These are phyloP conservation scores for Ammopiptanthus mongolicus DNA, from an alignment of 306 rosid species.

Conservation along the genomic window DNA sequence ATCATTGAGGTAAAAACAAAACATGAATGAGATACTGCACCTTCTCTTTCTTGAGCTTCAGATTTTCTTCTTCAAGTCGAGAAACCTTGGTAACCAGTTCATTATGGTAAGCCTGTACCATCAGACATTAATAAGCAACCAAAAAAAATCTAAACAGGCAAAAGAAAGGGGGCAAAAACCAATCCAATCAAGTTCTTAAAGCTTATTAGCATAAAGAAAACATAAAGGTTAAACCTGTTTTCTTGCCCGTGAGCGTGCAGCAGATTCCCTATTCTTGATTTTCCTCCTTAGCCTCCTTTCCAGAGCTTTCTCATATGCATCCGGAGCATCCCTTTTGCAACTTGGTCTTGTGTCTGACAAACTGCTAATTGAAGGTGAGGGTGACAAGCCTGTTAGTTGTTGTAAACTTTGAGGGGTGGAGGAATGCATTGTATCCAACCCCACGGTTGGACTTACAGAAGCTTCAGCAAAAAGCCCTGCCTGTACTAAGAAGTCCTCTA, in stretches of 20 bases:
- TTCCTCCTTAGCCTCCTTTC: conserved; percentile 83
- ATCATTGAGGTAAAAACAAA: not conserved
- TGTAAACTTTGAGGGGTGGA: conserved; percentile 33
- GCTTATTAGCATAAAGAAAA: not conserved
- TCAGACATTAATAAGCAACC: conserved; percentile 16
- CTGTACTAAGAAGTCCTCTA: conserved; percentile 76
- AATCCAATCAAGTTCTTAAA: not conserved
- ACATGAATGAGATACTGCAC: conserved; percentile 19
- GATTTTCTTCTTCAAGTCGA: conserved; percentile 51
- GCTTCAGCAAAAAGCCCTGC: conserved; percentile 75
- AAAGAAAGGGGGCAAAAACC: not conserved
- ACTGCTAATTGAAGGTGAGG: conserved; percentile 52
- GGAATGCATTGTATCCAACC: conserved; percentile 38
- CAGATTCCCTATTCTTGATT: conserved; percentile 90
- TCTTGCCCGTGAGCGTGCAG: conserved; percentile 83
- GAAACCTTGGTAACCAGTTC: conserved; percentile 70
- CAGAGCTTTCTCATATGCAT: conserved; percentile 51
- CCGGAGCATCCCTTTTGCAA: conserved; percentile 56
- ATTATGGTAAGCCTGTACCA: conserved; percentile 56
- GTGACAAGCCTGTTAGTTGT: conserved; percentile 37
- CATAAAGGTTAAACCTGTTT: conserved; percentile 55
- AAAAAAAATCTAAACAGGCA: not conserved
- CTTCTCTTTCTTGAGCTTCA: conserved; percentile 67
- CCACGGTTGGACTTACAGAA: conserved; percentile 38
- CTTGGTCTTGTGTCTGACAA: conserved; percentile 51